phyloP scores from a whole-genome alignment of 768 basidiomycete species.

The Podaxis sp. region DNA sequence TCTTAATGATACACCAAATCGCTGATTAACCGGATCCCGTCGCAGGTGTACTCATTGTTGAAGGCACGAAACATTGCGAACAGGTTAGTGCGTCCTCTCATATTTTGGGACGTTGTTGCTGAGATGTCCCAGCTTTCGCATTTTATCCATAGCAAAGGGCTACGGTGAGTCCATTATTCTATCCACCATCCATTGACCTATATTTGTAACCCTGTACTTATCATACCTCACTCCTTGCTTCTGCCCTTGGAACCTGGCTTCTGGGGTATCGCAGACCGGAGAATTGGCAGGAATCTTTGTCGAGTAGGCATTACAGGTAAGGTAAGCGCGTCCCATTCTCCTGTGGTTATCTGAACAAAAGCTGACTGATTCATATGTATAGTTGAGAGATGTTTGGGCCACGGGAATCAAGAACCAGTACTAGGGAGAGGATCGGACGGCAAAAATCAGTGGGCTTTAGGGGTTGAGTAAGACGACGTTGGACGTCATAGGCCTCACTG shows the following conservation, averaged over 20 bases:
- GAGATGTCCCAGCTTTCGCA: not conserved
- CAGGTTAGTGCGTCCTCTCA: conserved; percentile 32
- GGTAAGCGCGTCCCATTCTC: conserved; percentile 20
- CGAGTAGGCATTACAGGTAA: conserved; percentile 53
- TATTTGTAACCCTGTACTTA: not conserved
- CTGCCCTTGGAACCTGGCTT: conserved; percentile 57
- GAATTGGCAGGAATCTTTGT: conserved; percentile 58
- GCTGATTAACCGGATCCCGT: too few species aligned
- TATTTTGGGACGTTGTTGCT: not conserved
- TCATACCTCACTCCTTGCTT: not conserved
- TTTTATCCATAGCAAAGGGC: conserved; percentile 46
- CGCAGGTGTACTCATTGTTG: conserved; percentile 49
- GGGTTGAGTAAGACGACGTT: conserved; percentile 70
- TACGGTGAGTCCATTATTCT: conserved; percentile 32
- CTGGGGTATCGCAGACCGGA: conserved; percentile 58
- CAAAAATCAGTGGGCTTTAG: conserved; percentile 53
- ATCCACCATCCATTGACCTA: not conserved
- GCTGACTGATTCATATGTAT: not conserved
- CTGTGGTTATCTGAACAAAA: not conserved
- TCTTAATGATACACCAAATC: too few species aligned
- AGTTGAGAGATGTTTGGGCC: conserved; percentile 54
- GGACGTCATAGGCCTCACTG: conserved; percentile 70
- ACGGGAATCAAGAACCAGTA: conserved; percentile 21
- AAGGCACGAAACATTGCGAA: conserved; percentile 47
- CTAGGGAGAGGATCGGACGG: conserved; percentile 23